Evolutionary conservation across 805 yeast genomes (phyloP).

Genomic region (Yamadazyma philogaea): DNA sequence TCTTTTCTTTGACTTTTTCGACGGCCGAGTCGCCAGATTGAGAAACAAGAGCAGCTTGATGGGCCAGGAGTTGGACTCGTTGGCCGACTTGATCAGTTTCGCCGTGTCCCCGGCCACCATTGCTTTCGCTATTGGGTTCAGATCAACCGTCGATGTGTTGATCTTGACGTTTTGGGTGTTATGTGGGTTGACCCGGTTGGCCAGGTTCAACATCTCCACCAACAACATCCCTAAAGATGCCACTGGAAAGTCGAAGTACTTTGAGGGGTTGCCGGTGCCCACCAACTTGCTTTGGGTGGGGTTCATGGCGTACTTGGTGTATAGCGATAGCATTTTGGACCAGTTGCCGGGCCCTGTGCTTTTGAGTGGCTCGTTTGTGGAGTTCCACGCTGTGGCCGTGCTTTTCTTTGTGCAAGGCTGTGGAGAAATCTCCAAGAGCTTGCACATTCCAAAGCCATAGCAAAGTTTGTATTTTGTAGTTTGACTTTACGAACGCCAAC

Average conservation of each 20-base stretch:
- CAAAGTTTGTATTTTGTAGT: no score
- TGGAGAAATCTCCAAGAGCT: conserved; percentile 85
- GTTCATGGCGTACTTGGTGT: conserved; percentile 67
- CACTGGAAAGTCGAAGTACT: conserved; percentile 82
- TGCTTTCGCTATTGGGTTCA: conserved; percentile 89
- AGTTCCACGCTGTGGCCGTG: conserved; percentile 68
- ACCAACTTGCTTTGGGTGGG: conserved; percentile 73
- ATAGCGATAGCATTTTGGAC: conserved; percentile 45
- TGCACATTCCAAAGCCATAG: conserved; percentile 92
- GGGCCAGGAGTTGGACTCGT: conserved; percentile 97
- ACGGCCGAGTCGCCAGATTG: conserved; percentile 94
- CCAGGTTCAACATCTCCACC: conserved; percentile 93
- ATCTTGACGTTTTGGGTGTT: conserved; percentile 79
- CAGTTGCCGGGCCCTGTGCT: conserved; percentile 65
- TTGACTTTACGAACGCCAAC: no score
- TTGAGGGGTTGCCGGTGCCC: conserved; percentile 97
- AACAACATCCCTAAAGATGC: conserved; percentile 88
- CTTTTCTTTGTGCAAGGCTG: conserved; percentile 79
- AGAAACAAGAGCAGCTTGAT: conserved; percentile 86
- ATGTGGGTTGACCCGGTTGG: conserved; percentile 91
- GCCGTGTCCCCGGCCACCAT: conserved; percentile 94
- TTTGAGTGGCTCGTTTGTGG: conserved; percentile 55
- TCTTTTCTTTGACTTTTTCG: conserved; percentile 91
- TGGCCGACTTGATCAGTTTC: conserved; percentile 92
- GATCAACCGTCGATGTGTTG: conserved; percentile 76